phyloP scores from a whole-genome alignment of 257 asterid genomes.

The Ophiorrhiza pumila region DNA sequence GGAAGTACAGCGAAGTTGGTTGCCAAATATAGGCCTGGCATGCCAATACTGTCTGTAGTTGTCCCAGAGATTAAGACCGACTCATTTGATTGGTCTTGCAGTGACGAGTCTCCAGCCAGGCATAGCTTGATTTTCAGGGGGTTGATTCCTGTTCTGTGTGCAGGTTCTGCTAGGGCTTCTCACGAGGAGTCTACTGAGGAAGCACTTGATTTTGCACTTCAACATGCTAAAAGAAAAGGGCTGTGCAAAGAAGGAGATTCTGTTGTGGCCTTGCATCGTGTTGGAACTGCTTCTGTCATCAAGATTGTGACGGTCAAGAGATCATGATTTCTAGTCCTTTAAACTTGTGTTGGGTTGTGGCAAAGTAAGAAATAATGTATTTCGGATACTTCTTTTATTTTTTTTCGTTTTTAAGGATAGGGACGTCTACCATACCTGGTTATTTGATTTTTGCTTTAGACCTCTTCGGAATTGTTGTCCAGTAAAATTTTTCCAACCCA shows the following conservation, averaged over 20 bases:
- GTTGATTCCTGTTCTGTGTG: slow-evolving; percentile 65
- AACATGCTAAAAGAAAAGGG: slow-evolving; percentile 68
- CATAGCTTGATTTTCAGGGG: slow-evolving; percentile 81
- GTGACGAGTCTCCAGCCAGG: slow-evolving; percentile 83
- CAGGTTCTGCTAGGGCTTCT: slow-evolving; percentile 86
- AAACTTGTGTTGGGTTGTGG: background rate
- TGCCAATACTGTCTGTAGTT: slow-evolving; percentile 76
- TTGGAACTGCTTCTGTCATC: slow-evolving; percentile 82
- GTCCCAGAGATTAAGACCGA: slow-evolving; percentile 82
- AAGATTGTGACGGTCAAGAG: slow-evolving; percentile 82
- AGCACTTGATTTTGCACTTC: slow-evolving; percentile 74
- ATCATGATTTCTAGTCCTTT: slow-evolving; percentile 3
- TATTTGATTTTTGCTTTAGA: slow-evolving; percentile 8
- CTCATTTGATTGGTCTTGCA: slow-evolving; percentile 83
- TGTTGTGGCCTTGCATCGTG: slow-evolving; percentile 74
- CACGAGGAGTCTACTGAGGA: slow-evolving; percentile 86
- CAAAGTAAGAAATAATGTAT: slow-evolving; percentile 17
- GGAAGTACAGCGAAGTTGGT: slow-evolving; percentile 85
- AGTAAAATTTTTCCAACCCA: slow-evolving; percentile 29
- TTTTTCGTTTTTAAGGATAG: slow-evolving; percentile 15
- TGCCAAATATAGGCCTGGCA: slow-evolving; percentile 80
- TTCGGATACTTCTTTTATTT: background rate
- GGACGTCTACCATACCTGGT: slow-evolving; percentile 13
- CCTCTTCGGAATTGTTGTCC: slow-evolving; percentile 14
- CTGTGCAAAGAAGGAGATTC: slow-evolving; percentile 80